Evolutionary conservation across 352 stramenopile species (phyloP), one percentile per base, ranked within the genome.

Genomic region (Globisporangium cylindrosporum): DNA sequence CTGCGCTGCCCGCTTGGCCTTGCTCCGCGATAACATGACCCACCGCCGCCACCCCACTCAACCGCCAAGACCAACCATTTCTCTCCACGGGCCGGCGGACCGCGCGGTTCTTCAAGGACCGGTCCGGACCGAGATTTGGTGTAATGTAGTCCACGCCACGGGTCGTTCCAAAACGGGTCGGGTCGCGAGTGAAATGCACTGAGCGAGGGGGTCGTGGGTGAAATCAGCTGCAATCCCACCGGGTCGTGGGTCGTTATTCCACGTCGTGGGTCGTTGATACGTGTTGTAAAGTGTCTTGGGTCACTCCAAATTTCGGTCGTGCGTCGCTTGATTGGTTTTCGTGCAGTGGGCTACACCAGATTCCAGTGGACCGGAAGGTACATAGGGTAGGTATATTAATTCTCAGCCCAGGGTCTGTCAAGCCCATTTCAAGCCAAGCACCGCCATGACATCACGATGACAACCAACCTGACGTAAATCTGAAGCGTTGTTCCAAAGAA

Each of bases 1-100:
- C 73, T 51, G 46, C 43, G 22, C 34, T 61, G 22, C 62, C 38
- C 25, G 58, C 43, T 51, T 51, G 18, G 43, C 43, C 43, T 51
- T 22, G 5, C 5, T 10, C 18, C 5, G 5, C 65, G 49, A 29
- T 54, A 25, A 53, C 57, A 64, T 58, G 27, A 24, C 55, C 55
- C 9, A 9, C 49, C 49, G 27, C 53, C 49, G 34, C 49, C 34
- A 27, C 53, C 49, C 53, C 27, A 49, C 32, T 67, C 59, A 53
- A 64, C 59, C 66, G 59, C 38, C 59, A 67, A 67, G 68, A 73
- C 68, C 68, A 73, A 69, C 69, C 69, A 72, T 74, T 74, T 69
- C 29, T 51, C 32, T 51, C 34, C 4, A 25, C 62, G 64, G 48
- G 54, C 67, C 55, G 12, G 10, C 22, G 46, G 29, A 62, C 43